Evolutionary conservation across 768 basidiomycete genomes (phyloP), one percentile per base, ranked within the genome.

Genomic region (Boletus subparvulus): DNA sequence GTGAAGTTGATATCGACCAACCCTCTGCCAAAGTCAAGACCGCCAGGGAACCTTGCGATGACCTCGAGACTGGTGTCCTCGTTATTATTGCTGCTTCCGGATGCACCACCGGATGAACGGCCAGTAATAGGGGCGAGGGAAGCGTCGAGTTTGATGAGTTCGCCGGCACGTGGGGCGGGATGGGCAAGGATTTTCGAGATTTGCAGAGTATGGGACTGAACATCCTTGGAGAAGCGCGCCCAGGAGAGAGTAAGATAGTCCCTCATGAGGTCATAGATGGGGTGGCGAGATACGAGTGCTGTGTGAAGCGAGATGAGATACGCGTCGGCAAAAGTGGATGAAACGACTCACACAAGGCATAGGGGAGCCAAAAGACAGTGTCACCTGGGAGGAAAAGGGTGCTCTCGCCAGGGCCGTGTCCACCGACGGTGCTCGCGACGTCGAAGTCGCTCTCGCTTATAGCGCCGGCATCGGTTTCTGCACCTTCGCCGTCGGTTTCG

Each of bases 241-340:
- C 93, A 95, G 4, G 89, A 92, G 44, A 97, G 85, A n/a, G 94
- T 94, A 43, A 98, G 83, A 67, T 92, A 95, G 74, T 98, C 95
- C 51, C 90, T 83, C 90, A 98, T 92, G 53, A 96, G 80, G 68
- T 95, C 93, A 74, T 95, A 97, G 61, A 97, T 91, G 0, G 94
- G 94, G 70, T 92, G 90, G 24, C 92, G 86, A 47, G 94, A 96
- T 30, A 94, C 93, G 65, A 92, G 80, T 16, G 88, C 90, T 91
- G 61, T n/a, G 42, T 57, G 49, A 47, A 49, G 3, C 2, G 46
- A 44, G 51, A 37, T 62, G 28, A 69, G 48, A 57, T 36, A 44
- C 28, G 49, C 19, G 45, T 47, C 14, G 42, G 59, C 10, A 49
- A 13, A 32, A 2, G 0, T 43, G 35, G 56, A 39, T 43, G 56